Percentiles rank a stretch among this genome's conserved stretches.
These are phyloP conservation scores for Fusarium sp. DNA, from an alignment of 2,329 filamentous ascomycete species.

Conservation along the genomic window DNA sequence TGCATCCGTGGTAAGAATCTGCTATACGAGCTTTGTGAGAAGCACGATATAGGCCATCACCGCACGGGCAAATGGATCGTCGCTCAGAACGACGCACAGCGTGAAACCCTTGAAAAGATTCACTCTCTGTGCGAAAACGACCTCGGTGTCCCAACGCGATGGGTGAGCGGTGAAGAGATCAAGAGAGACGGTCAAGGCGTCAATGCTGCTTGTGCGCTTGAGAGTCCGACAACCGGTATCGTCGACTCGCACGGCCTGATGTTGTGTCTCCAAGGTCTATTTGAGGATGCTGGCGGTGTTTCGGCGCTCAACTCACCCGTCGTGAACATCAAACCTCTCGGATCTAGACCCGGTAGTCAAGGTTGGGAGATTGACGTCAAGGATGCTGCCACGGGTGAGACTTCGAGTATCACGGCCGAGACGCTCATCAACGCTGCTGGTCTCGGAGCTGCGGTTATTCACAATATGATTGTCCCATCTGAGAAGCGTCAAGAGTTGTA, in stretches of 20 bases:
- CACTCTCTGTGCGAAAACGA: conserved; percentile 53
- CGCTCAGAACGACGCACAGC: conserved; percentile 79
- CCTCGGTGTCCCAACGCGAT: conserved; percentile 74
- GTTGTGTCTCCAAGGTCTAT: conserved; percentile 78
- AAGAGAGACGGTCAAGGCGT: conserved; percentile 76
- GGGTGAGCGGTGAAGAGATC: conserved; percentile 72
- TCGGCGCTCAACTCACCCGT: conserved; percentile 76
- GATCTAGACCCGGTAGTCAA: conserved; percentile 53
- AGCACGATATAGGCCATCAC: conserved; percentile 72
- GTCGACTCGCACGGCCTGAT: conserved; percentile 88
- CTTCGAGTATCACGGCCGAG: conserved; percentile 73
- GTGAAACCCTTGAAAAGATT: conserved; percentile 66
- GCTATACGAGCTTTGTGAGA: conserved; percentile 80
- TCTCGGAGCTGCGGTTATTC: conserved; percentile 76
- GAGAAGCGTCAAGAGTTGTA: conserved; percentile 67
- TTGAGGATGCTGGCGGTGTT: conserved; percentile 80
- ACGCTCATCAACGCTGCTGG: conserved; percentile 88
- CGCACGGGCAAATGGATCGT: conserved; percentile 95
- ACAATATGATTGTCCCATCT: conserved; percentile 80
- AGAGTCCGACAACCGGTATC: conserved; percentile 87
- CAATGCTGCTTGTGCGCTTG: conserved; percentile 72
- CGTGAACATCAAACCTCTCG: conserved; percentile 62
- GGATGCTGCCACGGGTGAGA: conserved; percentile 57
- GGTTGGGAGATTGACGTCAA: conserved; percentile 76
- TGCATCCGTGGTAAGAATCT: conserved; percentile 81